Conservation (phyloP, 2,329 filamentous ascomycete genomes). For the Camillea tinctor region DNA sequence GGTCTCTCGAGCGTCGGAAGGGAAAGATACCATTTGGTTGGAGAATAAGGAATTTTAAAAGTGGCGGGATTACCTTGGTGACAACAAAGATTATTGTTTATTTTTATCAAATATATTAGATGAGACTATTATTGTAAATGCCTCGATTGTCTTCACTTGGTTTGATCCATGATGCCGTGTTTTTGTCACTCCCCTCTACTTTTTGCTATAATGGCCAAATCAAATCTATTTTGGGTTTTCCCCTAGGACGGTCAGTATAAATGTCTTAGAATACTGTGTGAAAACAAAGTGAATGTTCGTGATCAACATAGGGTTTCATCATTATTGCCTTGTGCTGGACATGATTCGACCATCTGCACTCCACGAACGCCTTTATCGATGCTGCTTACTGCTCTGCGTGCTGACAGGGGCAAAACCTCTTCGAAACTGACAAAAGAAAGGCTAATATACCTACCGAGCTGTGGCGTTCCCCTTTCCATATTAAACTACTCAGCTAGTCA, state of each 20-base stretch:
- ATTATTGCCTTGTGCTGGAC: too few species aligned
- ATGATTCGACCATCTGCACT: not conserved
- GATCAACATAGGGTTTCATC: too few species aligned
- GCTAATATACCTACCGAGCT: not conserved
- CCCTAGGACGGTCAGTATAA: too few species aligned
- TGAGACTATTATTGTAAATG: too few species aligned
- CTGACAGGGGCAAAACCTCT: not conserved
- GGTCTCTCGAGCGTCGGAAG: too few species aligned
- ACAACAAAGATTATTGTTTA: not conserved
- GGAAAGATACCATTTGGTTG: too few species aligned
- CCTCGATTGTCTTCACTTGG: not conserved
- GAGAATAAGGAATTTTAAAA: not conserved
- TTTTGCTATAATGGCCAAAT: too few species aligned
- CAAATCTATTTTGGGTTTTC: too few species aligned
- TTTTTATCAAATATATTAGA: not conserved
- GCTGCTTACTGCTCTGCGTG: not conserved
- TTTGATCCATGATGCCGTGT: not conserved
- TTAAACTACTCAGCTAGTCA: not conserved
- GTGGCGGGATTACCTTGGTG: not conserved
- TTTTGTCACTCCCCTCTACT: too few species aligned
- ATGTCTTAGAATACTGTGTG: too few species aligned
- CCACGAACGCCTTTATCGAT: not conserved
- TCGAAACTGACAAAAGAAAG: not conserved
- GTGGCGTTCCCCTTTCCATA: not conserved
- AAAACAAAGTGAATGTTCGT: too few species aligned